Percentiles rank a stretch among this genome's conserved stretches.
Evolutionary conservation across 805 yeast species (phyloP).

Genomic region (Ogataea pignaliae): DNA sequence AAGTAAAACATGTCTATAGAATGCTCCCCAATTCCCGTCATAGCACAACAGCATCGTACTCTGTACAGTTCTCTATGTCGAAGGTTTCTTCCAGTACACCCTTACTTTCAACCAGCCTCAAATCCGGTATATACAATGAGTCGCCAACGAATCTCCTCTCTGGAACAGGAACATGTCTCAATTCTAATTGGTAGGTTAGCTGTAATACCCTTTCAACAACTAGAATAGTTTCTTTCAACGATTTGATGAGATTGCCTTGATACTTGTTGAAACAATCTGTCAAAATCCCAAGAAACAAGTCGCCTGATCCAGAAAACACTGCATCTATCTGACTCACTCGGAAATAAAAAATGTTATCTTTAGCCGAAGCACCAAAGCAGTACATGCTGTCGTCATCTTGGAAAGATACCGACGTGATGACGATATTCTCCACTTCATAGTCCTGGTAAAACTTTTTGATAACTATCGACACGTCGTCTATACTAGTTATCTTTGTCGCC

Average conservation of each 20-base stretch:
- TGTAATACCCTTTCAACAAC: slow-evolving; percentile 39
- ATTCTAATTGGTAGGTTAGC: slow-evolving; percentile 31
- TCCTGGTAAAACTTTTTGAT: slow-evolving; percentile 37
- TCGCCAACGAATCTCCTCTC: slow-evolving; percentile 8
- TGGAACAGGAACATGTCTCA: neutral
- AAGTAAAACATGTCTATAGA: no score
- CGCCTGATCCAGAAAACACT: slow-evolving; percentile 71
- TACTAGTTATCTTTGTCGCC: slow-evolving; percentile 37
- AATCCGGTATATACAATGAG: slow-evolving; percentile 35
- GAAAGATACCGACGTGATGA: slow-evolving; percentile 53
- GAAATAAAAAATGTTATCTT: slow-evolving; percentile 27
- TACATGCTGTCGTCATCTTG: slow-evolving; percentile 20
- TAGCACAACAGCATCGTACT: neutral
- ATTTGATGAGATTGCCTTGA: slow-evolving; percentile 21
- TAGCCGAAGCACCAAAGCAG: slow-evolving; percentile 39
- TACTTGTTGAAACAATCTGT: slow-evolving; percentile 43
- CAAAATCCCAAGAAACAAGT: slow-evolving; percentile 59
- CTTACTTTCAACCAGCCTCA: slow-evolving; percentile 41
- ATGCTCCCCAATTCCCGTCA: neutral
- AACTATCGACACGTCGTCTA: slow-evolving; percentile 35
- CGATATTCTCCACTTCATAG: slow-evolving; percentile 47
- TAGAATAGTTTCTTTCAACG: slow-evolving; percentile 37
- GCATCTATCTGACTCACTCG: slow-evolving; percentile 51
- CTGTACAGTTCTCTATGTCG: neutral
- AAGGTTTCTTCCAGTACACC: slow-evolving; percentile 18